A percentile compares a stretch with the other conserved stretches of the same genome.
Conservation (phyloP, 768 basidiomycete genomes). For the Panaeolus papilionaceus region DNA sequence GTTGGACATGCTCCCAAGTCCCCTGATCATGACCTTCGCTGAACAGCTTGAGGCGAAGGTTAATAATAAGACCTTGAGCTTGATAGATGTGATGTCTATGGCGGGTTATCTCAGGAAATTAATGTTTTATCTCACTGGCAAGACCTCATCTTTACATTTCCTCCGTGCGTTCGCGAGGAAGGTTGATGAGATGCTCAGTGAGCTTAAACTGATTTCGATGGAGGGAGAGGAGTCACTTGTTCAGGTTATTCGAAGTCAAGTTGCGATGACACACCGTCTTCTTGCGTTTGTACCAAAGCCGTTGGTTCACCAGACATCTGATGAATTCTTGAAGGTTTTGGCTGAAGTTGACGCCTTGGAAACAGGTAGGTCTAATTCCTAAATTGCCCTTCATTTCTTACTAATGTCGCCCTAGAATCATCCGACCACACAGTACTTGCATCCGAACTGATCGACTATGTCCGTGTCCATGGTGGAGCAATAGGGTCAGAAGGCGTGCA, state of each 20-base stretch:
- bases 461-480: slow-evolving; percentile 1
- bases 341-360: neutral
- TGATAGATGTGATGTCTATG: slow-evolving; percentile 70
- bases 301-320: neutral
- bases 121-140: slow-evolving; percentile 59
- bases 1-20: slow-evolving; percentile 60
- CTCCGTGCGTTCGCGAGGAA: slow-evolving; percentile 40
- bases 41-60: slow-evolving; percentile 81
- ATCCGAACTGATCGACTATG: neutral
- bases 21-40: slow-evolving; percentile 78
- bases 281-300: neutral
- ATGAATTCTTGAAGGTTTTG: neutral
- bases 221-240: slow-evolving; percentile 45
- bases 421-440: neutral
- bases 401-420: neutral
- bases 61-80: slow-evolving; percentile 54
- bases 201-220: slow-evolving; percentile 21
- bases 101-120: slow-evolving; percentile 70
- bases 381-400: neutral
- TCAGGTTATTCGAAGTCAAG: slow-evolving; percentile 23
- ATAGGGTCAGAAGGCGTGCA: neutral
- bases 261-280: slow-evolving; percentile 24
- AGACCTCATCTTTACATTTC: slow-evolving; percentile 51
- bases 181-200: slow-evolving; percentile 41
- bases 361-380: neutral